A percentile compares a stretch with the other conserved stretches of the same genome.
Evolutionary conservation across 495 filamentous ascomycete genomes (phyloP).

Genomic region (Hyaloscypha variabilis): DNA sequence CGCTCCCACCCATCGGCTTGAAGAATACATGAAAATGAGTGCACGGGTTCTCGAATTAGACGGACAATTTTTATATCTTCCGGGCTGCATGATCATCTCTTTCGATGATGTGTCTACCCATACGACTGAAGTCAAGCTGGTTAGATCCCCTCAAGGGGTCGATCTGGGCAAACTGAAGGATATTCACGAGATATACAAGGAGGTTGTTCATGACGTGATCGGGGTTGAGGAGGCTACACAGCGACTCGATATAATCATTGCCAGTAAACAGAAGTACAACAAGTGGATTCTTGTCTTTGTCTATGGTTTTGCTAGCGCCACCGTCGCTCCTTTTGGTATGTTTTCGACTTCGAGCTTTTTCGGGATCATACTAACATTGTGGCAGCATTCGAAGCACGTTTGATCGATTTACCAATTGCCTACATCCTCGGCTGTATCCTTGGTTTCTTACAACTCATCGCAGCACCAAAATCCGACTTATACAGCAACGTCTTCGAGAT

Average conservation of each 20-base stretch:
- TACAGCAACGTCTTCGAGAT: slow-evolving; percentile 93
- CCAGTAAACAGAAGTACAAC: slow-evolving; percentile 62
- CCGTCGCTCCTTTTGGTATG: slow-evolving; percentile 71
- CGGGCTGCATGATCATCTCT: slow-evolving; percentile 93
- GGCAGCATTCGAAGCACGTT: slow-evolving; percentile 76
- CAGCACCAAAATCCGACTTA: slow-evolving; percentile 78
- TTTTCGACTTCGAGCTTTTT: not conserved
- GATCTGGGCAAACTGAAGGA: slow-evolving; percentile 85
- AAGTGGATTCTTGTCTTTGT: slow-evolving; percentile 74
- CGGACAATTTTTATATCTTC: slow-evolving; percentile 89
- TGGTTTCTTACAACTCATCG: slow-evolving; percentile 77
- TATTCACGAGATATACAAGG: slow-evolving; percentile 88
- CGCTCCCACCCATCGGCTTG: slow-evolving; percentile 75
- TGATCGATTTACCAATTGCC: slow-evolving; percentile 85
- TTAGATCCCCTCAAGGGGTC: slow-evolving; percentile 74
- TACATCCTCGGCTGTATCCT: slow-evolving; percentile 86
- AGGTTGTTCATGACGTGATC: slow-evolving; percentile 86
- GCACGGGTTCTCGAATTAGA: slow-evolving; percentile 87
- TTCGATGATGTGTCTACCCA: slow-evolving; percentile 90
- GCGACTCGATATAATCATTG: slow-evolving; percentile 67
- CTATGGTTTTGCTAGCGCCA: slow-evolving; percentile 83
- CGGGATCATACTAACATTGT: slow-evolving; percentile 1
- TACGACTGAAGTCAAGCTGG: slow-evolving; percentile 90
- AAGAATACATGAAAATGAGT: slow-evolving; percentile 88
- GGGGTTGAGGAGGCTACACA: slow-evolving; percentile 81